Percentiles rank a stretch among this genome's conserved stretches.
Evolutionary conservation across 2,329 filamentous ascomycete genomes (phyloP).

Genomic region (Claviceps sorghi): DNA sequence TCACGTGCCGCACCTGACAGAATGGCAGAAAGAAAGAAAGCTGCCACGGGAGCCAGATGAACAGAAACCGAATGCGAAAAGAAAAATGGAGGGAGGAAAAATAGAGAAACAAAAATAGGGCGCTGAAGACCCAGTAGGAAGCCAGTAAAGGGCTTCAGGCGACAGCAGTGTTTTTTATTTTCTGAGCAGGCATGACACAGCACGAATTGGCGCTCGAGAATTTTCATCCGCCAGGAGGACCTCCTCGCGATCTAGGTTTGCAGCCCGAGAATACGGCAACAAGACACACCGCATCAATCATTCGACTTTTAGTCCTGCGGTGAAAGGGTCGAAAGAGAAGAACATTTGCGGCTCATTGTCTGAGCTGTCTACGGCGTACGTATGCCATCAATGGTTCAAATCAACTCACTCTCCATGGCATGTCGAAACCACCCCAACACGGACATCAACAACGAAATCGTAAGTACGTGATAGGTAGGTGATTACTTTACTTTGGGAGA

Average conservation of each 20-base stretch:
- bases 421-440: constrained; percentile 39
- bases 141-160: too few relatives aligned
- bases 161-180: too few relatives aligned
- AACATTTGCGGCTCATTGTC: background rate
- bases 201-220: too few relatives aligned
- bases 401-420: constrained; percentile 5
- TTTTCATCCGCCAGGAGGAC: too few relatives aligned
- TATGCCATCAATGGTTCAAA: background rate
- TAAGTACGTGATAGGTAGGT: constrained; percentile 29
- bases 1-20: constrained; percentile 2
- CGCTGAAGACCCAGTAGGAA: too few relatives aligned
- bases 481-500: constrained; percentile 33
- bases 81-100: too few relatives aligned
- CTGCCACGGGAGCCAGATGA: constrained; percentile 4
- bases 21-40: background rate
- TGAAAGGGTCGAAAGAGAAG: background rate
- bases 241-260: too few relatives aligned
- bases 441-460: constrained; percentile 26
- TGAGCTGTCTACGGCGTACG: background rate
- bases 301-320: rapidly evolving
- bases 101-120: too few relatives aligned
- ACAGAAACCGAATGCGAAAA: background rate
- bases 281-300: background rate
- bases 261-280: background rate
- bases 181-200: too few relatives aligned